Evolutionary conservation across 306 rosid species (phyloP).

Genomic region (barrel medic (Medicago truncatula)): DNA sequence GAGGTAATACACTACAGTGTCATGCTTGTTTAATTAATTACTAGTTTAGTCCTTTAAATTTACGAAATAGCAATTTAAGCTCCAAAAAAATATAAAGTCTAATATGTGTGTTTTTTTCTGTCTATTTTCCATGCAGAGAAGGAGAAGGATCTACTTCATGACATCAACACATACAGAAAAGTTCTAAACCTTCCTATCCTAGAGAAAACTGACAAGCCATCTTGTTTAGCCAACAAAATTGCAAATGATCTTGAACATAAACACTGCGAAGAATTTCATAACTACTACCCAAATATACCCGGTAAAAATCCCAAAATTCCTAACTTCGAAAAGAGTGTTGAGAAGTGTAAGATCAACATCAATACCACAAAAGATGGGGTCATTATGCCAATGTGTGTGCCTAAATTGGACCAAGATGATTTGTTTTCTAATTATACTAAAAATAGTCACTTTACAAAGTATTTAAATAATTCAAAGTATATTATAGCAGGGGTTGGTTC

Average conservation of each 20-base stretch:
- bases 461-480: slow-evolving; percentile 62
- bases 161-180: slow-evolving; percentile 65
- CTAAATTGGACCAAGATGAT: slow-evolving; percentile 26
- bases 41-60: no score
- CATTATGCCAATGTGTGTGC: slow-evolving; percentile 66
- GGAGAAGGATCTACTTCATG: slow-evolving; percentile 59
- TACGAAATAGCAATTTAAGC: no score
- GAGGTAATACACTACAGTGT: background rate
- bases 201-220: slow-evolving; percentile 44
- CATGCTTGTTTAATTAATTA: no score
- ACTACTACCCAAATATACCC: slow-evolving; percentile 43
- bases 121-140: slow-evolving; percentile 43
- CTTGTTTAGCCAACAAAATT: slow-evolving; percentile 63
- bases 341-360: slow-evolving; percentile 56
- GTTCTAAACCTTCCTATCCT: slow-evolving; percentile 50
- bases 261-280: slow-evolving; percentile 45
- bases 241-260: slow-evolving; percentile 55
- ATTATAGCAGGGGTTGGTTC: slow-evolving; percentile 68
- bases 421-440: slow-evolving; percentile 55
- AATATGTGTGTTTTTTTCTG: background rate
- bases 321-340: slow-evolving; percentile 36
- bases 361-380: slow-evolving; percentile 60
- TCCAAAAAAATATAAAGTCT: background rate
- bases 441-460: slow-evolving; percentile 43
- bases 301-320: slow-evolving; percentile 39